These are phyloP conservation scores for Moniliella sp. DNA, from an alignment of 1,284 basidiomycete genomes.

Conservation along the genomic window DNA sequence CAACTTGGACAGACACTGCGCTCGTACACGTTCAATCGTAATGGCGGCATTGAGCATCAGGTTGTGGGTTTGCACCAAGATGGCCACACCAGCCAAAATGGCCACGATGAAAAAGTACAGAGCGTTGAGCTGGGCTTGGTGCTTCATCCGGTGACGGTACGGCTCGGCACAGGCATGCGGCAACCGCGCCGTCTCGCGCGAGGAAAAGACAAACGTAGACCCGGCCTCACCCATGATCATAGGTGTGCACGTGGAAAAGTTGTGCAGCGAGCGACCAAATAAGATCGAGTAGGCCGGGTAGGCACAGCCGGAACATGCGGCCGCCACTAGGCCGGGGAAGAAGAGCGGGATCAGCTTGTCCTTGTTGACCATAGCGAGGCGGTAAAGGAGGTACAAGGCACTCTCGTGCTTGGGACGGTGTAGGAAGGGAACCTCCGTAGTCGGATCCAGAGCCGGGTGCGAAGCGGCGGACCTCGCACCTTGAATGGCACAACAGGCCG, in stretches of 20 bases:
- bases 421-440: no score
- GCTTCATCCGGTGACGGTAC: conserved; percentile 11
- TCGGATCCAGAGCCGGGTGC: no score
- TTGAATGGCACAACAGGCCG: no score
- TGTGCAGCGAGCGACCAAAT: conserved; percentile 40
- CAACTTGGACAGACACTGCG: conserved; percentile 22
- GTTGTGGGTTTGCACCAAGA: conserved; percentile 23
- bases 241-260: conserved; percentile 16
- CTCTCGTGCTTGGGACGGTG: no score
- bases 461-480: no score
- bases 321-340: conserved; percentile 21
- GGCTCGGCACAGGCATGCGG: conserved; percentile 29
- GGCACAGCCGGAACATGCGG: conserved; percentile 44
- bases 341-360: conserved; percentile 35
- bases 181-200: no score
- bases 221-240: no score
- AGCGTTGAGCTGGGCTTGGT: conserved; percentile 14
- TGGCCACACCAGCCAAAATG: conserved; percentile 26
- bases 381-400: conserved; percentile 47
- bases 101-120: conserved; percentile 31
- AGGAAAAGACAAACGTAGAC: no score
- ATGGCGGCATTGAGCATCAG: conserved; percentile 18
- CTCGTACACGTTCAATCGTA: conserved; percentile 27
- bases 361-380: conserved; percentile 49
- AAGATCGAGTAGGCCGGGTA: conserved; percentile 70